These are phyloP conservation scores for Pseudogymnoascus sp. DNA, from an alignment of 2,329 filamentous ascomycete genomes.

Conservation along the genomic window DNA sequence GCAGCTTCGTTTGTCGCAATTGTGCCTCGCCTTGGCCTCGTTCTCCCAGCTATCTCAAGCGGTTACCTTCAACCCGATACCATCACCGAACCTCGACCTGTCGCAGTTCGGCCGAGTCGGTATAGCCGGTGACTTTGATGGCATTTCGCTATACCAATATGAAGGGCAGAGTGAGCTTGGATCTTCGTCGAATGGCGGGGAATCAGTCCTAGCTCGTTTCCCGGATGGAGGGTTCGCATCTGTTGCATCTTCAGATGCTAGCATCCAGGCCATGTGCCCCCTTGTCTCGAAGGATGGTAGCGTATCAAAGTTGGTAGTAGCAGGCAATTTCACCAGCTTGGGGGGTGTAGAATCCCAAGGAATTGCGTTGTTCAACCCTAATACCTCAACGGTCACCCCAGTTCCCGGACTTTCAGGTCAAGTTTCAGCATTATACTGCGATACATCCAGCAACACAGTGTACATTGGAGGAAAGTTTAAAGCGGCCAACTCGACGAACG, in stretches of 20 bases:
- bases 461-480: slow-evolving; percentile 87
- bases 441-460: slow-evolving; percentile 65
- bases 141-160: slow-evolving; percentile 83
- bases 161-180: slow-evolving; percentile 65
- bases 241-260: slow-evolving; percentile 69
- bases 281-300: slow-evolving; percentile 60
- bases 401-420: slow-evolving; percentile 74
- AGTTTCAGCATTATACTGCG: slow-evolving; percentile 76
- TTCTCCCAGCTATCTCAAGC: slow-evolving; percentile 38
- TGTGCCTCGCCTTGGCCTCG: slow-evolving; percentile 30
- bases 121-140: slow-evolving; percentile 80
- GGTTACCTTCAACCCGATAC: slow-evolving; percentile 51
- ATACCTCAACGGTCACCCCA: slow-evolving; percentile 60
- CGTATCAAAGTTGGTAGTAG: slow-evolving; percentile 69
- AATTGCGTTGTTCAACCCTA: slow-evolving; percentile 72
- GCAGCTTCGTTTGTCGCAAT: slow-evolving; percentile 30
- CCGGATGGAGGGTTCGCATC: slow-evolving; percentile 78
- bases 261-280: slow-evolving; percentile 81
- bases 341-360: slow-evolving; percentile 67
- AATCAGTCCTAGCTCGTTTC: slow-evolving; percentile 70
- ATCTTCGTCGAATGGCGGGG: slow-evolving; percentile 65
- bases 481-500: slow-evolving; percentile 76
- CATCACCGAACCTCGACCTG: slow-evolving; percentile 69
- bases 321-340: slow-evolving; percentile 91
- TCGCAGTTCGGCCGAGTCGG: slow-evolving; percentile 72